Percentiles rank a stretch among this genome's conserved stretches.
Evolutionary conservation across 306 rosid genomes (phyloP).

Genomic region (Senna tora): DNA sequence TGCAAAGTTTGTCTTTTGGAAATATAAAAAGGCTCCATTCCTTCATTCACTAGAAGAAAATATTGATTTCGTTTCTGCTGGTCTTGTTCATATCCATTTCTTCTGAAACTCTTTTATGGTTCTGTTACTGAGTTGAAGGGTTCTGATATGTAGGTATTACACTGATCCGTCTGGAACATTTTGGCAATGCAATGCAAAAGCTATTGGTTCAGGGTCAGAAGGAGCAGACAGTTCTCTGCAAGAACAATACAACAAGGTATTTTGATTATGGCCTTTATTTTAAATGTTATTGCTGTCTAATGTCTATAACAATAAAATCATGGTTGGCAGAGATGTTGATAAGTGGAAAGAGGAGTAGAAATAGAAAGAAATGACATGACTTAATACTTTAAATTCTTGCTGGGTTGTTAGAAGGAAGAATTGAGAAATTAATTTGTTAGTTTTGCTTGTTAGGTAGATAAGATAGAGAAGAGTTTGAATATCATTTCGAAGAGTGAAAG

Average conservation of each 20-base stretch:
- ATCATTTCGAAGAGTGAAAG: neutral
- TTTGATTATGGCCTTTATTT: conserved; percentile 7
- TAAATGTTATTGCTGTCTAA: neutral
- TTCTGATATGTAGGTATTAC: conserved; percentile 66
- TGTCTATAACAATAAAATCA: conserved; percentile 13
- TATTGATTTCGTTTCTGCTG: conserved; percentile 1
- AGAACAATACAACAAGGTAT: conserved; percentile 95
- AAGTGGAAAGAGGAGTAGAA: neutral
- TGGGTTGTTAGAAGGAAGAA: neutral
- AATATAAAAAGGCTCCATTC: neutral
- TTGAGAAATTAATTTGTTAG: neutral
- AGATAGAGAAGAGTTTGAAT: conserved; percentile 6
- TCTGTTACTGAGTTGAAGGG: conserved; percentile 28
- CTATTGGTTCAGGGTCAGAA: conserved; percentile 98
- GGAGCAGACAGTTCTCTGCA: conserved; percentile 99
- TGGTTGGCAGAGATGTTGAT: conserved; percentile 8
- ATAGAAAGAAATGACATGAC: neutral
- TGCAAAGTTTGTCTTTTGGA: neutral
- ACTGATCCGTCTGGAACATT: conserved; percentile 99
- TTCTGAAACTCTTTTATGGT: conserved; percentile 12
- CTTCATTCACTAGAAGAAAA: conserved; percentile 5
- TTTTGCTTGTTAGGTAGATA: conserved; percentile 1
- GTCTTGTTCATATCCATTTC: neutral
- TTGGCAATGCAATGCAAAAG: conserved; percentile 99
- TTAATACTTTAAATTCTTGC: neutral